These are phyloP conservation scores for Puccinia brachypodii DNA, from an alignment of 1,284 basidiomycete genomes.

Conservation along the genomic window DNA sequence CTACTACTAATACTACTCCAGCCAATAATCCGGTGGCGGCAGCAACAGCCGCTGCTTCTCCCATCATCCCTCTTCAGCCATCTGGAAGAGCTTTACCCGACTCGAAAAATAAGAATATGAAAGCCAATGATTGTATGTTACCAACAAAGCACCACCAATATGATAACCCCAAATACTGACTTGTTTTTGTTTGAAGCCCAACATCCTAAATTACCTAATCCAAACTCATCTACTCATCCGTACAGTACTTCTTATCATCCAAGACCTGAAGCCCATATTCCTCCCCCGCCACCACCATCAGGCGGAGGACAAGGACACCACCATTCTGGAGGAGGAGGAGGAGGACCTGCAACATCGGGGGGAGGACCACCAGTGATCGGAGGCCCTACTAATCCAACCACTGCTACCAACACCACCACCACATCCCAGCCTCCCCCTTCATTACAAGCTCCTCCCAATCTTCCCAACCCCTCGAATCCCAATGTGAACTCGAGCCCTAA, in stretches of 20 bases:
- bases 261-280: conserved; percentile 5
- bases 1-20: background rate
- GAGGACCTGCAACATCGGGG: background rate
- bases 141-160: no score
- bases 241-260: conserved; percentile 45
- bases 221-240: conserved; percentile 16
- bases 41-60: background rate
- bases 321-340: background rate
- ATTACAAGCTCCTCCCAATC: background rate
- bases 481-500: no score
- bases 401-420: background rate
- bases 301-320: background rate
- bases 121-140: conserved; percentile 26
- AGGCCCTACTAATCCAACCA: background rate
- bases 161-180: background rate
- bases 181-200: conserved; percentile 5
- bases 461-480: no score
- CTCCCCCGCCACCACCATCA: conserved; percentile 4
- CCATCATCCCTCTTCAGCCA: conserved; percentile 39
- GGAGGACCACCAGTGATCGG: background rate
- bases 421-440: background rate
- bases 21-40: background rate
- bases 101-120: conserved; percentile 37
- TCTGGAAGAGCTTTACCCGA: conserved; percentile 20
- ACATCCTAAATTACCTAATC: conserved; percentile 30